Evolutionary conservation across 1,139 yeast species (phyloP).

Genomic region (Zhuliangozyma parablackwelliae): DNA sequence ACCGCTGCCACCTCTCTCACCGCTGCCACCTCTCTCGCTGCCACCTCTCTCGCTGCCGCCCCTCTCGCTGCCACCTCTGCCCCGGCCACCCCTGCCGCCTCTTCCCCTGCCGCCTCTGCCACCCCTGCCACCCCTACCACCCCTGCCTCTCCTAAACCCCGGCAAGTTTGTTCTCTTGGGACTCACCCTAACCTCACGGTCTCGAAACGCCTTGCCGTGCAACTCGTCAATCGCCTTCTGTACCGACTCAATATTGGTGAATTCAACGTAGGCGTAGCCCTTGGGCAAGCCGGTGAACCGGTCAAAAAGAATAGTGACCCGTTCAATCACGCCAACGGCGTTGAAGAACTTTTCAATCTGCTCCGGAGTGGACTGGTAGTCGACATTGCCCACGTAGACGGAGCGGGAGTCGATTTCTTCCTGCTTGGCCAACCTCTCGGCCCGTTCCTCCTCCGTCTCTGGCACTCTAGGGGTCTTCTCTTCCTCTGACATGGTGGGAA

Average conservation of each 20-base stretch:
- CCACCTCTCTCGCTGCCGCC: conserved; percentile 12
- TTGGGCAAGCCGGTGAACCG: conserved; percentile 36
- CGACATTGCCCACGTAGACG: conserved; percentile 42
- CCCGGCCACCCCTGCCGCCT: conserved; percentile 13
- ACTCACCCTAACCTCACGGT: conserved; percentile 33
- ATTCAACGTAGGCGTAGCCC: conserved; percentile 46
- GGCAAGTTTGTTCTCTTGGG: conserved; percentile 40
- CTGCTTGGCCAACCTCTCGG: conserved; percentile 26
- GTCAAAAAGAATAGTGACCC: conserved; percentile 40
- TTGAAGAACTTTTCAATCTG: conserved; percentile 38
- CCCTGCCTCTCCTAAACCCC: conserved; percentile 23
- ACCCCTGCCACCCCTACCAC: conserved; percentile 20
- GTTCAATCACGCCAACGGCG: conserved; percentile 30
- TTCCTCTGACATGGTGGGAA: conserved; percentile 4
- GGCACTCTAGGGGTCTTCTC: conserved; percentile 7
- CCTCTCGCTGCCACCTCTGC: conserved; percentile 12
- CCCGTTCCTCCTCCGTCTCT: conserved; percentile 26
- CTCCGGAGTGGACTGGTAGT: conserved; percentile 38
- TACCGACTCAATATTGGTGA: conserved; percentile 25
- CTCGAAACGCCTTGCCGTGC: conserved; percentile 32
- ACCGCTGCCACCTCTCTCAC: conserved; percentile 9
- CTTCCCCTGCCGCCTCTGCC: conserved; percentile 19
- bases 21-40: conserved; percentile 10
- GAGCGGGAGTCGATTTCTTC: conserved; percentile 35
- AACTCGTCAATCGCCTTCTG: conserved; percentile 32